A percentile compares a stretch with the other conserved stretches of the same genome.
Conservation (phyloP, 202 grass and related monocot species). For the Musa balbisiana region DNA sequence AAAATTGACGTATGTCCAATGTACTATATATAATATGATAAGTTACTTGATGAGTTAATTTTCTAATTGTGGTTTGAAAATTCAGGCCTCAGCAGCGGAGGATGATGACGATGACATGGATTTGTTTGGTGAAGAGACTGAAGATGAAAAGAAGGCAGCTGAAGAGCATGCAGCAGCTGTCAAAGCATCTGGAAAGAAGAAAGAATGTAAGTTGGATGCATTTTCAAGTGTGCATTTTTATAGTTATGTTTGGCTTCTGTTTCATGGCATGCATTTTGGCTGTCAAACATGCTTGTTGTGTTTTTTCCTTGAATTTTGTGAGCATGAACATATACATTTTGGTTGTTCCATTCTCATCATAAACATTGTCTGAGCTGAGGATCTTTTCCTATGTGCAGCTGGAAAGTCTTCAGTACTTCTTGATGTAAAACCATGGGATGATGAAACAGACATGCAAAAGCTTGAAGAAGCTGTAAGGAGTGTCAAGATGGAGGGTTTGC, state of each 20-base stretch:
- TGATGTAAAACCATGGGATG: slow-evolving; percentile 96
- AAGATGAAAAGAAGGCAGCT: slow-evolving; percentile 95
- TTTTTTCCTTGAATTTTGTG: no score
- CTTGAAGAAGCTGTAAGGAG: slow-evolving; percentile 79
- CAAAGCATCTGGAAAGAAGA: slow-evolving; percentile 87
- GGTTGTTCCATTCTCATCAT: not conserved
- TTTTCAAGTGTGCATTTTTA: not conserved
- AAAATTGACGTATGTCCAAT: no score
- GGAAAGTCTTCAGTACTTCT: slow-evolving; percentile 93
- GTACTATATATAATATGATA: no score
- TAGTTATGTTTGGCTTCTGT: no score
- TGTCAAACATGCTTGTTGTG: no score
- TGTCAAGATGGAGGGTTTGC: slow-evolving; percentile 69
- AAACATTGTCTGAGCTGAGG: not conserved
- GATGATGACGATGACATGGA: slow-evolving; percentile 53
- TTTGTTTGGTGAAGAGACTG: slow-evolving; percentile 92
- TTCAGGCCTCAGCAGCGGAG: slow-evolving; percentile 54
- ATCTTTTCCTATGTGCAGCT: slow-evolving; percentile 28
- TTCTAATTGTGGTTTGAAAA: not conserved
- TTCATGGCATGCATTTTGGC: no score
- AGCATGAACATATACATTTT: not conserved
- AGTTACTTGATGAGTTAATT: no score
- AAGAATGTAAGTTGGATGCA: slow-evolving; percentile 41
- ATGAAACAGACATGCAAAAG: slow-evolving; percentile 96
- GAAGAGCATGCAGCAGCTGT: slow-evolving; percentile 67